A percentile compares a stretch with the other conserved stretches of the same genome.
phyloP scores from a whole-genome alignment of 2,329 filamentous ascomycete species.

The Dothideomycetes sp. region DNA sequence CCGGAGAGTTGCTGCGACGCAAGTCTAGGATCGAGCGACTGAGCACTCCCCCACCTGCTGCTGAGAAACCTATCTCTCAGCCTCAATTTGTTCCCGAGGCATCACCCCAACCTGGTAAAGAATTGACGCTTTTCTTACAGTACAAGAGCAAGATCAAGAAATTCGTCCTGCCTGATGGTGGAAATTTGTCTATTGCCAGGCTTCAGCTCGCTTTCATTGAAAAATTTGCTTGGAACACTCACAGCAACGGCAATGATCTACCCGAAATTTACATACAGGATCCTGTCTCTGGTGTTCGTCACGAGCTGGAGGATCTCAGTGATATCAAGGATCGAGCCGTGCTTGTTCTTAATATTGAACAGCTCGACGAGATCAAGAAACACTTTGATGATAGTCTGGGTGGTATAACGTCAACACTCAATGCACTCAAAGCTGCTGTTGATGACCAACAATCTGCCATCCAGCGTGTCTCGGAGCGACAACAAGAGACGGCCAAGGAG shows the following conservation, averaged over 20 bases:
- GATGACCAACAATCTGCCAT: constrained; percentile 75
- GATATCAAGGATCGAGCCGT: constrained; percentile 95
- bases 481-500: constrained; percentile 82
- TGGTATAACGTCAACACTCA: constrained; percentile 70
- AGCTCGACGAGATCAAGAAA: constrained; percentile 88
- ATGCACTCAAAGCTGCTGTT: constrained; percentile 73
- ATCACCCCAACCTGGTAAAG: constrained; percentile 69
- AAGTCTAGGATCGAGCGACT: constrained; percentile 8
- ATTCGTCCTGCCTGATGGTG: constrained; percentile 77
- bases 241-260: constrained; percentile 82
- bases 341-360: constrained; percentile 87
- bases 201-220: constrained; percentile 96
- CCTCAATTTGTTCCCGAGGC: constrained; percentile 38
- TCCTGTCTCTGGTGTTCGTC: constrained; percentile 86
- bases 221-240: constrained; percentile 98
- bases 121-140: constrained; percentile 87
- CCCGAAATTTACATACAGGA: constrained; percentile 98
- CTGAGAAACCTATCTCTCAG: constrained; percentile 13
- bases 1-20: constrained; percentile 7
- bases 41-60: constrained; percentile 3
- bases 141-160: constrained; percentile 98
- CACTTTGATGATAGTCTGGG: constrained; percentile 91
- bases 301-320: constrained; percentile 84
- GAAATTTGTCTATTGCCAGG: constrained; percentile 75
- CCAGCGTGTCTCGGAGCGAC: constrained; percentile 79